Percentiles rank a stretch among this genome's conserved stretches.
Evolutionary conservation across 306 rosid genomes (phyloP).

Genomic region (Cicer pinnatifidum): DNA sequence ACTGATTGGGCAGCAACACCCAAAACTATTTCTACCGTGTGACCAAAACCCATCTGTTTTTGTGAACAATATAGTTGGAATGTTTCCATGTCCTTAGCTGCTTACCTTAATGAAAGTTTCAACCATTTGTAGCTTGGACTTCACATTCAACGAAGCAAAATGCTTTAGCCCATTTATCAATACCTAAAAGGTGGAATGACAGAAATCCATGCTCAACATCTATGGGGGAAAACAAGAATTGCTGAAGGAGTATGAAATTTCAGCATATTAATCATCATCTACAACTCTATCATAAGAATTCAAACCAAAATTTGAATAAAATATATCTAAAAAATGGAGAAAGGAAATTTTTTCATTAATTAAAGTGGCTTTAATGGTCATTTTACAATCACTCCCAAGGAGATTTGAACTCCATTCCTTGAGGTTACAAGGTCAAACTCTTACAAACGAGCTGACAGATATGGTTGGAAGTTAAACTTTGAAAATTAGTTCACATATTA

Average conservation of each 20-base stretch:
- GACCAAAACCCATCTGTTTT: slow-evolving; percentile 19
- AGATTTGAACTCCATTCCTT: no score
- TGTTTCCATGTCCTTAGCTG: slow-evolving; percentile 26
- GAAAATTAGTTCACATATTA: slow-evolving; percentile 13
- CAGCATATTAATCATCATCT: slow-evolving; percentile 8
- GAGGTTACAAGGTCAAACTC: no score
- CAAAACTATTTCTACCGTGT: slow-evolving; percentile 33
- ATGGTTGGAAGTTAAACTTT: slow-evolving; percentile 4
- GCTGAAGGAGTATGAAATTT: slow-evolving; percentile 10
- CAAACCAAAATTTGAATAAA: neutral
- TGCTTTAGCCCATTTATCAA: slow-evolving; percentile 95
- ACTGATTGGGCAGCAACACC: slow-evolving; percentile 31
- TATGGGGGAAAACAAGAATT: slow-evolving; percentile 36
- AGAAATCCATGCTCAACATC: slow-evolving; percentile 36
- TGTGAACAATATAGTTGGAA: slow-evolving; percentile 18
- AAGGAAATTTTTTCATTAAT: no score
- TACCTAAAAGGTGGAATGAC: slow-evolving; percentile 63
- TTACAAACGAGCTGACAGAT: no score
- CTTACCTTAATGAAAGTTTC: slow-evolving; percentile 93
- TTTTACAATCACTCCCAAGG: no score
- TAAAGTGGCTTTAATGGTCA: no score
- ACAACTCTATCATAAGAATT: slow-evolving; percentile 26
- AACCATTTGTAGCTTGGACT: slow-evolving; percentile 80
- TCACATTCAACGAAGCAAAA: slow-evolving; percentile 76
- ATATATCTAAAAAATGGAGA: no score